phyloP scores from a whole-genome alignment of 768 basidiomycete species.

The Mrakia blollopis region DNA sequence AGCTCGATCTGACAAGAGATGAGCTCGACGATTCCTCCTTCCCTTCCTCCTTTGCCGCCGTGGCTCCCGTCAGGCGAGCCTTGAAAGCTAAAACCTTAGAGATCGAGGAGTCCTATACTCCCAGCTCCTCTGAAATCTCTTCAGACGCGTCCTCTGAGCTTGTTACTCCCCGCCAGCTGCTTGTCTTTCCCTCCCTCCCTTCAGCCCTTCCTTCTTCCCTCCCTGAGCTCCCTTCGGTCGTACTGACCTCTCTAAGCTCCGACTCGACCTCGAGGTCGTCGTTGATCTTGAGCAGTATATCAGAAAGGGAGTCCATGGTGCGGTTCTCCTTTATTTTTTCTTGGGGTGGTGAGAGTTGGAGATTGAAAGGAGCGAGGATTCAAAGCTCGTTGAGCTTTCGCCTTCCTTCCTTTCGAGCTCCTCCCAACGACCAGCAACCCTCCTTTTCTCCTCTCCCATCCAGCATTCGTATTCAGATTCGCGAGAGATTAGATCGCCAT shows the following conservation, averaged over 20 bases:
- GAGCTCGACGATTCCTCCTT: not conserved
- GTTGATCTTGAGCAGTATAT: conserved; percentile 30
- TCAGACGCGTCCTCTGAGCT: too few relatives aligned
- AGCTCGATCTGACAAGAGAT: not conserved
- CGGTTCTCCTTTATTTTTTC: not conserved
- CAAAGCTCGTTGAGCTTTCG: not conserved
- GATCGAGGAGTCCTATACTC: too few relatives aligned
- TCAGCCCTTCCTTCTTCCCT: not conserved
- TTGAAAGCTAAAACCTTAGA: too few relatives aligned
- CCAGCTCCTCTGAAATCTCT: too few relatives aligned
- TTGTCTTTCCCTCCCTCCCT: not conserved
- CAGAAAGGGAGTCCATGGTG: conserved; percentile 14
- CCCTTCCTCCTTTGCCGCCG: not conserved
- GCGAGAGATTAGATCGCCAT: not conserved
- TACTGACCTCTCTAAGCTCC: conserved; percentile 20
- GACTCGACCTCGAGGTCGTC: conserved; percentile 16
- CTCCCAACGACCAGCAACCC: not conserved
- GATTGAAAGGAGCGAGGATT: not conserved
- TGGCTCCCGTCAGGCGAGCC: too few relatives aligned
- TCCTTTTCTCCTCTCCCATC: not conserved
- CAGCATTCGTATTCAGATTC: not conserved
- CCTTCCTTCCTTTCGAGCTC: not conserved
- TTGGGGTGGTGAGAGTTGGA: not conserved
- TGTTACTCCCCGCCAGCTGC: not conserved
- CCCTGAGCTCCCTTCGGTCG: not conserved